phyloP scores from a whole-genome alignment of 2,329 filamentous ascomycete species.

The Pseudogymnoascus sp. region DNA sequence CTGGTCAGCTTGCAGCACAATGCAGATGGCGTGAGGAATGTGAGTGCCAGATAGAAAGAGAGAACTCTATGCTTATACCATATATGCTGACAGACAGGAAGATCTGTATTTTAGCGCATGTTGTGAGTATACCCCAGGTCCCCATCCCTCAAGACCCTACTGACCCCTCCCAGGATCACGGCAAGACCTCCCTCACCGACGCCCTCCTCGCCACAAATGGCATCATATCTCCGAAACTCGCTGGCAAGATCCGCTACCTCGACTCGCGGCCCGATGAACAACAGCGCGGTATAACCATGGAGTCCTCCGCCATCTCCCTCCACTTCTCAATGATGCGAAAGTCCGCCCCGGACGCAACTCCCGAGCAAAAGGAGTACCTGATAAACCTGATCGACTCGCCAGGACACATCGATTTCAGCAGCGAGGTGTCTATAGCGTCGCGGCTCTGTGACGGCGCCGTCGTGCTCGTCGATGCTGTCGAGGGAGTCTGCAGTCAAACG shows the following conservation, averaged over 20 bases:
- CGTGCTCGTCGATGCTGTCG: conserved; percentile 90
- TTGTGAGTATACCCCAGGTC: conserved; percentile 43
- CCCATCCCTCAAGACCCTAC: not conserved
- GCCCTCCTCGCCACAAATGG: conserved; percentile 96
- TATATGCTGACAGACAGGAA: conserved; percentile 29
- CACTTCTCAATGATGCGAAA: conserved; percentile 88
- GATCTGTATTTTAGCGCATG: conserved; percentile 94
- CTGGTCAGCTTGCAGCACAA: conserved; percentile 83
- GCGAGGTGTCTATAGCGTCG: conserved; percentile 93
- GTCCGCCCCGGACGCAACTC: conserved; percentile 55
- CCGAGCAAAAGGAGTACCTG: conserved; percentile 78
- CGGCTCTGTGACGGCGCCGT: conserved; percentile 90
- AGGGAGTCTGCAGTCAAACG: conserved; percentile 97
- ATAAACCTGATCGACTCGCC: conserved; percentile 98
- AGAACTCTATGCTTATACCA: conserved; percentile 15
- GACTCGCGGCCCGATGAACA: conserved; percentile 96
- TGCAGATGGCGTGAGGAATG: conserved; percentile 85
- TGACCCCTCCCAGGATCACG: conserved; percentile 61
- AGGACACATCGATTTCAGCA: conserved; percentile 97
- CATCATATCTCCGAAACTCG: conserved; percentile 96
- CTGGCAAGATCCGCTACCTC: conserved; percentile 94
- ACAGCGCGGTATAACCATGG: conserved; percentile 97
- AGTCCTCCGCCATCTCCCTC: conserved; percentile 93
- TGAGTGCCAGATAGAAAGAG: conserved; percentile 37
- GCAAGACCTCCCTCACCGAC: conserved; percentile 95